A percentile compares a stretch with the other conserved stretches of the same genome.
These are phyloP conservation scores for Adiantum capillusveneris DNA, from an alignment of 75 land plant species.

Conservation along the genomic window DNA sequence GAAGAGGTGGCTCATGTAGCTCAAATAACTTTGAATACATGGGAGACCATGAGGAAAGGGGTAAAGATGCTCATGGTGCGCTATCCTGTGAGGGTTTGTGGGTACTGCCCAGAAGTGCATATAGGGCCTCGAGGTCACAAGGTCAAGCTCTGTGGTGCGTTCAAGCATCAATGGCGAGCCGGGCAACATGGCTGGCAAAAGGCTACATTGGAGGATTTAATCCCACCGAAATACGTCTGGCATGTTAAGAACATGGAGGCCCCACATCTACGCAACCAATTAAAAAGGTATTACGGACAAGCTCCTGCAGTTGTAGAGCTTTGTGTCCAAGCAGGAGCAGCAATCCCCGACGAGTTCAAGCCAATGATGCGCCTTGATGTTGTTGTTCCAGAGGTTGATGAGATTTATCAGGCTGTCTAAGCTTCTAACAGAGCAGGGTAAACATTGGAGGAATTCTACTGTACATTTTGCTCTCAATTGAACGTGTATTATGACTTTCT, in stretches of 20 bases:
- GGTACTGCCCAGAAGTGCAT: slow-evolving; percentile 66
- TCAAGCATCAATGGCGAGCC: slow-evolving; percentile 68
- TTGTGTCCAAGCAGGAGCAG: slow-evolving; percentile 59
- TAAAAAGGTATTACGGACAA: slow-evolving; percentile 55
- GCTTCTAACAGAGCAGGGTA: too few species aligned
- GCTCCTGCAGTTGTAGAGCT: slow-evolving; percentile 64
- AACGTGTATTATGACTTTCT: too few species aligned
- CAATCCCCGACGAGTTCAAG: slow-evolving; percentile 24
- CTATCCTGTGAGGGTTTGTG: slow-evolving; percentile 51
- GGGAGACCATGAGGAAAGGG: slow-evolving; percentile 44
- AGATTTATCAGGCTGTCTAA: slow-evolving; percentile 47
- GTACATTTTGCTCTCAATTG: too few species aligned
- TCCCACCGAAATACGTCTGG: slow-evolving; percentile 64
- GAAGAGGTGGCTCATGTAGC: slow-evolving; percentile 28
- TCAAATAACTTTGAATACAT: slow-evolving; percentile 38
- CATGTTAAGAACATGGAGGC: slow-evolving; percentile 28
- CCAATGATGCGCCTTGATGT: slow-evolving; percentile 52
- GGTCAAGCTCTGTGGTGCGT: slow-evolving; percentile 51
- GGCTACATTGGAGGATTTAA: slow-evolving; percentile 58
- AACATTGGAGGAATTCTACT: too few species aligned
- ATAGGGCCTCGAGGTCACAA: slow-evolving; percentile 60
- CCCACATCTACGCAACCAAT: slow-evolving; percentile 17
- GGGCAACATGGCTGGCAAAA: slow-evolving; percentile 84
- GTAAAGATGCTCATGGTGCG: slow-evolving; percentile 34
- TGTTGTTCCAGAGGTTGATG: slow-evolving; percentile 47